Base-by-base conservation (phyloP, 163 green algal species). In the Chlorella variabilis region DNA sequence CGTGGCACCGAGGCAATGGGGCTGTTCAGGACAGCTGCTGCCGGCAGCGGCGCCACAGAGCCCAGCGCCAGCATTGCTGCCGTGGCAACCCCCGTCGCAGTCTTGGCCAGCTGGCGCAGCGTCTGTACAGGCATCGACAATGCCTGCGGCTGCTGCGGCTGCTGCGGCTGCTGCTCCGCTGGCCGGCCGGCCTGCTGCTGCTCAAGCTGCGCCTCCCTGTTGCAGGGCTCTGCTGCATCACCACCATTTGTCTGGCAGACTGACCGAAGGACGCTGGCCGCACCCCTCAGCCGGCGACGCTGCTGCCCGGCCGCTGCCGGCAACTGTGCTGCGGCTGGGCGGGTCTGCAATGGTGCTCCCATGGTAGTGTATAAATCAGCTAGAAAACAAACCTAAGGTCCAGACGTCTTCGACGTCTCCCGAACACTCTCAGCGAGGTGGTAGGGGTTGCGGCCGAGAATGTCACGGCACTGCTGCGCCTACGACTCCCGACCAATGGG, bases 1-100 rank as follows among this genome's bases (percentile, higher is more conserved):
- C 94, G 85, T 0, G 93, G 75, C 20, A 97, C 91, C 45, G 87
- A 82, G 0, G 92, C 91, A 49, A 96, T 96, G 2, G 95, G 95
- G 1, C 87, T 94, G 63, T 89, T 93, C 6, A 98, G 88, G 7
- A 97, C 75, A 1, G 94, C 93, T 13, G 85, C 31, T 15, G 91
- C 90, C 25, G 86, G 85, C 27, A 48, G 42, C 31, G 84, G 80
- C 39, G 18, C 54, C 36, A 27, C 20, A 2, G 69, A 31, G 2
- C 39, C 77, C 6, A 59, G 25, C 25, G 62, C 36, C n/a, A 87
- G 41, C 21, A 77, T 62, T 3, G 62, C 48, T 7, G 81, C 74
- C 13, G 20, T 62, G n/a, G 67, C 45, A n/a, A 38, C 71, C 34
- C n/a, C 45, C 6, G 27, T 67, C 31, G 56, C 62, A 0, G 45